Conservation (phyloP, 1,284 basidiomycete species). For the Agaricales sp. region DNA sequence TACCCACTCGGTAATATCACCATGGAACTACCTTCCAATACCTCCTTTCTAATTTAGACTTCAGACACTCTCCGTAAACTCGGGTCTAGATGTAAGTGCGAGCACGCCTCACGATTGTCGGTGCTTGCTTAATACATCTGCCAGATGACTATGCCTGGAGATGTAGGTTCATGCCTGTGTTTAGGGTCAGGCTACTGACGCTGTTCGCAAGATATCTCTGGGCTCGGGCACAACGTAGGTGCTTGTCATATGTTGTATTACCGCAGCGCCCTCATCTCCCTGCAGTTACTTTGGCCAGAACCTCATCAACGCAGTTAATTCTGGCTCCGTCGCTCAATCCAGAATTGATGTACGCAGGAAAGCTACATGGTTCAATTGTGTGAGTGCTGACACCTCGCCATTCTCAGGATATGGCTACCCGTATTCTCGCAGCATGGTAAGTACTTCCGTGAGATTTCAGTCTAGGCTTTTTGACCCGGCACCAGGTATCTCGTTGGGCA, state of each 20-base stretch:
- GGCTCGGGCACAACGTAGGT: conserved; percentile 24
- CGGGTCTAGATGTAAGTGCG: conserved; percentile 49
- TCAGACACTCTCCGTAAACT: conserved; percentile 35
- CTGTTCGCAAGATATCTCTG: conserved; percentile 15
- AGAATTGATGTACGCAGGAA: conserved; percentile 32
- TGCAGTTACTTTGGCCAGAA: conserved; percentile 39
- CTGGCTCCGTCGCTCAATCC: conserved; percentile 36
- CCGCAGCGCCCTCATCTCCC: too few relatives aligned
- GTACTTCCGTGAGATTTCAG: conserved; percentile 8
- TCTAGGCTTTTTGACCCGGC: not conserved
- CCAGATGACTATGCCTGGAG: conserved; percentile 55
- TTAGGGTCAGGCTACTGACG: too few relatives aligned
- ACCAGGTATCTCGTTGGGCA: conserved; percentile 46
- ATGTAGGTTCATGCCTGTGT: conserved; percentile 16
- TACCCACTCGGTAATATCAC: conserved; percentile 7
- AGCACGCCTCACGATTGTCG: not conserved
- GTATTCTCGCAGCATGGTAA: conserved; percentile 53
- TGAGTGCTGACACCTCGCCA: conserved; percentile 5
- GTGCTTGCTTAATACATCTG: not conserved
- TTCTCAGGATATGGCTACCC: conserved; percentile 45
- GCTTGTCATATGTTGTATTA: too few relatives aligned
- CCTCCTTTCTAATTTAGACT: conserved; percentile 13
- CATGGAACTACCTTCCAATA: not conserved
- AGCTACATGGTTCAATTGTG: conserved; percentile 6
- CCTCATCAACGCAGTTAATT: conserved; percentile 40